Conservation (phyloP, 371 early-diverging fungal species). For the Funneliformis caledonium region DNA sequence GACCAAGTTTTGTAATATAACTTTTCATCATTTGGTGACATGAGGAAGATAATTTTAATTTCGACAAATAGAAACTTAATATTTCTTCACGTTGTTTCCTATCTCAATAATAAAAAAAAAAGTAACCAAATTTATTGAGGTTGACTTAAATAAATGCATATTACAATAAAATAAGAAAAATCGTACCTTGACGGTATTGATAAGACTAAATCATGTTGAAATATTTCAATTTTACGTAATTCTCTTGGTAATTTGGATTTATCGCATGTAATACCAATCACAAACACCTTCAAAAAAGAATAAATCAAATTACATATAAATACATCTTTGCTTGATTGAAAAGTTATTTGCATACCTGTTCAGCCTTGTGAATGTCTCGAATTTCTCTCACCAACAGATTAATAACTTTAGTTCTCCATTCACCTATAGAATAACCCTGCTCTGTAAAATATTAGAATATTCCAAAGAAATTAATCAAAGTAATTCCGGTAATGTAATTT, state of each 20-base stretch:
- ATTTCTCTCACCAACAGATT: not conserved
- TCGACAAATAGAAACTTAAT: not conserved
- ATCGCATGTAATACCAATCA: not conserved
- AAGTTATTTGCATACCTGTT: not conserved
- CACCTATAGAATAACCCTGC: not conserved
- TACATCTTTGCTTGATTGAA: not conserved
- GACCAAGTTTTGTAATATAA: not conserved
- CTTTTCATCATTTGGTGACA: not conserved
- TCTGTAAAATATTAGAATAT: not conserved
- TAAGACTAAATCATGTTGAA: constrained; percentile 1
- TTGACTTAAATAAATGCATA: not conserved
- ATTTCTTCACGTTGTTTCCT: constrained; percentile 11
- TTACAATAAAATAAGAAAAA: not conserved
- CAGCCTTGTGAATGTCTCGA: not conserved
- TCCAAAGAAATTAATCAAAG: not conserved
- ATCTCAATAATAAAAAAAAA: not conserved
- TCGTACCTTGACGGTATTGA: not conserved
- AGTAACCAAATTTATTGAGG: not conserved
- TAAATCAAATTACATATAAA: not conserved
- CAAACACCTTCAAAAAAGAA: constrained; percentile 3
- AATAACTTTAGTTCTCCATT: constrained; percentile 7
- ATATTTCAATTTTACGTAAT: not conserved
- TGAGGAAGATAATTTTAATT: not conserved
- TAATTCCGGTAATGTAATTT: not conserved
- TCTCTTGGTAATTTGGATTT: not conserved